Evolutionary conservation across 306 rosid genomes (phyloP), one percentile per base, ranked within the genome.

Genomic region (Corylus heterophylla): DNA sequence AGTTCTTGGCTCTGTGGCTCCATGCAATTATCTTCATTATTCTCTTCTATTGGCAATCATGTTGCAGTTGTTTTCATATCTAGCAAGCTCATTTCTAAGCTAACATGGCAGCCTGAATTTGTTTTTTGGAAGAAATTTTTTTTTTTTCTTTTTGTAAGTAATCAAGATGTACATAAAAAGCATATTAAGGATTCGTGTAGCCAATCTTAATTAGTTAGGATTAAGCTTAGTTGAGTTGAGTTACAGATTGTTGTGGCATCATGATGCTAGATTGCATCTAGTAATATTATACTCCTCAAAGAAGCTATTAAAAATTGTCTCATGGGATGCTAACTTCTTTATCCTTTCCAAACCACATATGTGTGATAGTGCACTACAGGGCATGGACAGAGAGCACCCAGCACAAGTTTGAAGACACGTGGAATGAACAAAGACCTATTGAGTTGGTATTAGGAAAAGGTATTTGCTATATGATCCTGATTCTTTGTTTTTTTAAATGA

Each of bases 401-500:
- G 78, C 98, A 95, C 87, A 95, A 92, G 86, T 95, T 92, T 90
- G 98, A 95, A 78, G 98, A 92, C 83, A 91, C 98, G 2, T 91
- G 98, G 98, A 81, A 72, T 50, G 98, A 95, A 82, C 98, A 89
- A 73, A 90, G 89, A 17, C 98, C 97, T 27, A 54, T 78, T 70
- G 98, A 92, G 87, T 87, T 95, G 84, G 82, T 92, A 69, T 39
- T 92, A 71, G 98, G 96, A 72, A 95, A 95, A 92, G 96, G 98
- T 92, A 88, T 25, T 42, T 74, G 49, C 44, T 66, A 50, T 16
- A 69, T 39, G 59, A 62, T 47, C 66, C 55, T 47, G 7, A 77
- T 81, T 71, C 76, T 37, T 67, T 76, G 35, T 31, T 55, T 54
- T 1, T 55, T 45, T 8, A 69, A 62, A 6, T 27, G 56, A 42